Base-by-base conservation (phyloP, 2,329 filamentous ascomycete species). In the Colletotrichum paranaense region DNA sequence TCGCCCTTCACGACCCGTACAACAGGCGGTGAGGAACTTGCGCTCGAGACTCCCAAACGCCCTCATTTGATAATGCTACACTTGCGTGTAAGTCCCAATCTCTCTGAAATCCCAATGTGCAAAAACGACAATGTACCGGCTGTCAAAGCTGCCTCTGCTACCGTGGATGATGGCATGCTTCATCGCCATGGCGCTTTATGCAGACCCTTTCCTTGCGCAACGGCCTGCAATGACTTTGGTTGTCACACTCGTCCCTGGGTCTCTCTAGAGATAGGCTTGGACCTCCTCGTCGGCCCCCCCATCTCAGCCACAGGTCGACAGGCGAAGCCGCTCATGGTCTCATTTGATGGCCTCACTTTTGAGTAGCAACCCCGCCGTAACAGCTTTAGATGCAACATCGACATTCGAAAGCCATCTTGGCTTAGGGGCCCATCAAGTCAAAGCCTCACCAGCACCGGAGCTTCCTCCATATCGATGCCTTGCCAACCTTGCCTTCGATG, bases 381-480 rank as follows among this genome's bases (percentile, higher is more conserved):
- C 8, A 9, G 8, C 42, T 49, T 4, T 19, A 49, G 19, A 49
- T 19, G 42, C 42, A 49, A 22, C 19, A n/a, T 4, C 42, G 8
- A 9, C 42, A 12, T 35, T 35, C 32, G 32, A 11, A 35, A 35
- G 32, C 32, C 32, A 35, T 35, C 32, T 35, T 35, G 11, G 32
- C 32, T 35, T 12, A 12, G 12, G 11, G 11, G 11, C 32, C 32
- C 32, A 12, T 4, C 8, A 49, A n/a, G 19, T 2, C 42, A 22
- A 49, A 14, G 9, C n/a, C 46, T 72, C 64, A 91, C 89, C 89
- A 91, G 76, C 84, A 92, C 79, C 88, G 82, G 76, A 90, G 78
- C 77, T 83, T 88, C 81, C 83, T 88, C 89, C 88, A 91, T 78
- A 91, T 90, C 11, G 85, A 85, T 1, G 82, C 81, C 1, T 83